phyloP scores from a whole-genome alignment of 257 asterid species.

The Lithospermum erythrorhizon region DNA sequence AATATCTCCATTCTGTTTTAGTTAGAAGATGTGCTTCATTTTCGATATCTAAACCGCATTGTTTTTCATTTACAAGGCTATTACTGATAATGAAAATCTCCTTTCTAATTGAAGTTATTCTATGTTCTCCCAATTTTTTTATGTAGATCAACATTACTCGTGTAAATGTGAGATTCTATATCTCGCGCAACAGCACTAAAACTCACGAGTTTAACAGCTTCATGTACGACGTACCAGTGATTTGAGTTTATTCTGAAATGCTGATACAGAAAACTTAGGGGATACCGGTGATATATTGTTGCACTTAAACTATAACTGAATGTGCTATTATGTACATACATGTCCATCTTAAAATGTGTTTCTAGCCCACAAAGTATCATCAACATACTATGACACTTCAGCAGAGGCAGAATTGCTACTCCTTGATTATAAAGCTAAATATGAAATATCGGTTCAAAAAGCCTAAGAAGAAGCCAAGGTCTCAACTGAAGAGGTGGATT shows the following conservation, averaged over 20 bases:
- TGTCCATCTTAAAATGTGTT: neutral
- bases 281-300: neutral
- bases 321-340: conserved; percentile 3
- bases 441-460: conserved; percentile 54
- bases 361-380: conserved; percentile 52
- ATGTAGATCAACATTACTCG: no score
- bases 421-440: conserved; percentile 66
- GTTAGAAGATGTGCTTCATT: no score
- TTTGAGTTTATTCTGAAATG: no score
- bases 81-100: no score
- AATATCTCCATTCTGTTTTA: no score
- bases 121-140: no score
- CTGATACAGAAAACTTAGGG: neutral
- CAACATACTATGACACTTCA: conserved; percentile 59
- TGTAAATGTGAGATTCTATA: no score
- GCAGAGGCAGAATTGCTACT: conserved; percentile 72
- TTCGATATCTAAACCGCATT: no score
- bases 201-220: neutral
- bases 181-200: no score
- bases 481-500: conserved; percentile 46
- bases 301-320: neutral
- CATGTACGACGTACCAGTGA: no score
- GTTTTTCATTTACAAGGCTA: no score
- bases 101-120: no score
- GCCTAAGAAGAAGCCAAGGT: conserved; percentile 44